Conservation (phyloP, 2,329 filamentous ascomycete genomes). For the Xylaria sp. region DNA sequence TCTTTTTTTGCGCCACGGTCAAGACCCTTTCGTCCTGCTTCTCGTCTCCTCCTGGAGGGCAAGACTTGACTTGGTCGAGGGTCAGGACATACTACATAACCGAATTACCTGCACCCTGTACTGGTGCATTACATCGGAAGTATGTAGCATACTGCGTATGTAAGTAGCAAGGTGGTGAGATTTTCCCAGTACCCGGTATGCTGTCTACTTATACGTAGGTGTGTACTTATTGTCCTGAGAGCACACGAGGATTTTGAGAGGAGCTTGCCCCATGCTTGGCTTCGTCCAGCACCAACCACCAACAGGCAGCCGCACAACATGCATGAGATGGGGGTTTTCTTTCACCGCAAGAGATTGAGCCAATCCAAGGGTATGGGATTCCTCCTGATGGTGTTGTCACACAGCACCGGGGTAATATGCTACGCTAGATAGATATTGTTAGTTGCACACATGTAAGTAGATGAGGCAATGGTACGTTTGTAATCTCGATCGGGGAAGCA, state of each 20-base stretch:
- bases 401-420: slow-evolving; percentile 1
- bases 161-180: background rate
- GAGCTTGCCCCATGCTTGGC: slow-evolving; percentile 18
- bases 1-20: slow-evolving; percentile 11
- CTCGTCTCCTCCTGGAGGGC: background rate
- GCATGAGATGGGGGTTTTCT: slow-evolving; percentile 17
- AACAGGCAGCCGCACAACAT: slow-evolving; percentile 25
- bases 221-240: too few relatives aligned
- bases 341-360: slow-evolving; percentile 31
- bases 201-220: background rate
- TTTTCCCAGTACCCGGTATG: slow-evolving; percentile 13
- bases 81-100: slow-evolving; percentile 6
- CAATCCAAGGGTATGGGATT: slow-evolving; percentile 19
- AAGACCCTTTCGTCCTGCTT: background rate
- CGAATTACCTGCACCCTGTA: background rate
- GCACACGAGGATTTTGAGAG: slow-evolving; percentile 8
- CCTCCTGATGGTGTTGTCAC: slow-evolving; percentile 15
- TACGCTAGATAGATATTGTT: background rate
- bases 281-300: slow-evolving; percentile 23
- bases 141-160: too few relatives aligned
- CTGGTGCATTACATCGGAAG: background rate
- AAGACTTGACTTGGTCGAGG: background rate
- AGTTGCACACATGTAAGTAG: background rate
- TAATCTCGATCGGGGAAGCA: slow-evolving; percentile 9
- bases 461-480: slow-evolving; percentile 2